A percentile compares a stretch with the other conserved stretches of the same genome.
These are phyloP conservation scores for Penicillium parvum DNA, from an alignment of 495 filamentous ascomycete genomes.

Conservation along the genomic window DNA sequence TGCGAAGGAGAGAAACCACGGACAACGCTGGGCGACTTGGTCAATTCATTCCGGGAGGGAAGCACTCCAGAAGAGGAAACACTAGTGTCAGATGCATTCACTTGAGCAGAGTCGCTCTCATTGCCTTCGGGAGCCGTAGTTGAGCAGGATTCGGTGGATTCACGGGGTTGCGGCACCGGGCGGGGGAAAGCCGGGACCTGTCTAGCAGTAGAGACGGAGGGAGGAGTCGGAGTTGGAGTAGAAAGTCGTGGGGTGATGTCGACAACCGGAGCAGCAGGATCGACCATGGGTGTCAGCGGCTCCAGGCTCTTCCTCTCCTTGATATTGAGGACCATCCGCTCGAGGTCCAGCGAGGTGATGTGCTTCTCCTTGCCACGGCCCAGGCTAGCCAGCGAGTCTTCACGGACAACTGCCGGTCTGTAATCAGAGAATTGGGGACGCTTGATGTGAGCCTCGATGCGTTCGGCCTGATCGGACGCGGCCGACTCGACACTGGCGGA, in stretches of 20 bases:
- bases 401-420: conserved; percentile 43
- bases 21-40: conserved; percentile 69
- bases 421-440: conserved; percentile 43
- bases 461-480: conserved; percentile 66
- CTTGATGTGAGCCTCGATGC: conserved; percentile 61
- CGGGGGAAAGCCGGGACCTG: conserved; percentile 16
- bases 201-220: conserved; percentile 30
- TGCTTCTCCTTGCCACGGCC: conserved; percentile 79
- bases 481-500: conserved; percentile 90
- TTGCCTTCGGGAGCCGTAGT: conserved; percentile 49
- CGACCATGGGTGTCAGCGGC: conserved; percentile 45
- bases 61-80: conserved; percentile 41
- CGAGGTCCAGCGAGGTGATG: conserved; percentile 79
- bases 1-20: conserved; percentile 82
- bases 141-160: conserved; percentile 52
- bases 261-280: conserved; percentile 47
- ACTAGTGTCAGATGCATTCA: conserved; percentile 49
- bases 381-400: conserved; percentile 47
- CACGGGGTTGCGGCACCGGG: conserved; percentile 24
- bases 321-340: conserved; percentile 88
- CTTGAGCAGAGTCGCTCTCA: conserved; percentile 38
- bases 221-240: conserved; percentile 41
- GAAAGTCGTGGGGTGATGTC: conserved; percentile 46
- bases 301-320: conserved; percentile 70
- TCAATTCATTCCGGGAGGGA: conserved; percentile 37